These are phyloP conservation scores for Stellera chamaejasme DNA, from an alignment of 345 rosid species.

Conservation along the genomic window DNA sequence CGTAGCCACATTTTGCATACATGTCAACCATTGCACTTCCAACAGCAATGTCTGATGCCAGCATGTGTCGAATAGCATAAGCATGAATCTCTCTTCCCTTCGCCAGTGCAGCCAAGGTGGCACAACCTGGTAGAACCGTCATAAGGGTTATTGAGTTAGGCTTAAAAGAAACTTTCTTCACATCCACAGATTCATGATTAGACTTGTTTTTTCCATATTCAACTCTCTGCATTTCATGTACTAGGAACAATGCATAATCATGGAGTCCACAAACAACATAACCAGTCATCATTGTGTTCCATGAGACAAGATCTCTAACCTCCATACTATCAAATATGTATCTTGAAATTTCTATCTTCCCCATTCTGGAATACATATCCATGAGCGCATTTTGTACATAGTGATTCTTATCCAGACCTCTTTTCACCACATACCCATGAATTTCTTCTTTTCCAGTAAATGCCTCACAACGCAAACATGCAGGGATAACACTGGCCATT, in stretches of 20 bases:
- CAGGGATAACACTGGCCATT: slow-evolving; percentile 73
- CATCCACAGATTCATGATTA: slow-evolving; percentile 17
- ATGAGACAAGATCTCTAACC: slow-evolving; percentile 62
- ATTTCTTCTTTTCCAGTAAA: slow-evolving; percentile 56
- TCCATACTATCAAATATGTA: slow-evolving; percentile 55
- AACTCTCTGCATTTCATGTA: slow-evolving; percentile 53
- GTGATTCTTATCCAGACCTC: slow-evolving; percentile 46
- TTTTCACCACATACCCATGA: slow-evolving; percentile 67
- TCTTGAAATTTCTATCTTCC: slow-evolving; percentile 44
- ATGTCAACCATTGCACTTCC: slow-evolving; percentile 91
- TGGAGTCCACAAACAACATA: slow-evolving; percentile 48
- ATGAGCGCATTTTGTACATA: slow-evolving; percentile 83
- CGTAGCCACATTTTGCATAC: slow-evolving; percentile 89
- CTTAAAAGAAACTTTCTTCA: slow-evolving; percentile 21
- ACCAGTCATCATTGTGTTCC: slow-evolving; percentile 86
- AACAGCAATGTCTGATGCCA: slow-evolving; percentile 67
- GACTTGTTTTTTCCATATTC: slow-evolving; percentile 15
- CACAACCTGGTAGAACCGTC: slow-evolving; percentile 83
- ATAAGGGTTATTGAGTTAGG: slow-evolving; percentile 82
- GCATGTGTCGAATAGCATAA: slow-evolving; percentile 59
- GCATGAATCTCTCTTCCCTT: slow-evolving; percentile 91
- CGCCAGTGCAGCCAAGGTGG: slow-evolving; percentile 58
- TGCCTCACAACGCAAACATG: slow-evolving; percentile 48
- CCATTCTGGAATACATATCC: slow-evolving; percentile 82
- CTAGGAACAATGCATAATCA: slow-evolving; percentile 48